Evolutionary conservation across 1,139 yeast genomes (phyloP).

Genomic region (Saccharomyces hybrid): DNA sequence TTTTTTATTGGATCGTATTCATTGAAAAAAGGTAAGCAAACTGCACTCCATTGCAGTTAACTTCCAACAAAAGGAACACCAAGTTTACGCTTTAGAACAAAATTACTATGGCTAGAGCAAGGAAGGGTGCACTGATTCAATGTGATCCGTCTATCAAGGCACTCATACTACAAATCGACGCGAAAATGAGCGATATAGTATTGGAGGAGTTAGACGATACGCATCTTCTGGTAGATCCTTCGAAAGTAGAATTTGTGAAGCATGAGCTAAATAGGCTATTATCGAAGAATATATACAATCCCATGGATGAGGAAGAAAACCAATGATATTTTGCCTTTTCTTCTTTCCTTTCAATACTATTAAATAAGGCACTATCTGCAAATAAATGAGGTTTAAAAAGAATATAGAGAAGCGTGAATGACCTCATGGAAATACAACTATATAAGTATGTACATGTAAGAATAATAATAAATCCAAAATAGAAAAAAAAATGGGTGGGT

Average conservation of each 20-base stretch:
- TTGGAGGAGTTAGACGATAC: conserved; percentile 85
- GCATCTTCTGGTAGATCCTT: conserved; percentile 72
- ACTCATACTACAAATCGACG: conserved; percentile 70
- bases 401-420: neutral
- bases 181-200: conserved; percentile 58
- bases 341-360: neutral
- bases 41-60: neutral
- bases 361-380: neutral
- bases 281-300: conserved; percentile 69
- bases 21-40: neutral
- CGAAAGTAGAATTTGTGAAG: conserved; percentile 12
- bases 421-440: neutral
- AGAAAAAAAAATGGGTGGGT: no score
- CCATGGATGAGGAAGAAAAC: conserved; percentile 61
- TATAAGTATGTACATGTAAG: neutral
- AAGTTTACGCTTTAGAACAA: no score
- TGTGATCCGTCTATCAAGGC: conserved; percentile 93
- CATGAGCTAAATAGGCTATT: no score
- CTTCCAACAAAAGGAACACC: no score
- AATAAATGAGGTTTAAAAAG: neutral
- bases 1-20: no score
- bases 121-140: conserved; percentile 35
- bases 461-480: neutral
- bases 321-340: conserved; percentile 7
- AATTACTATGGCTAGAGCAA: conserved; percentile 29